Base-by-base conservation (phyloP, 2,329 filamentous ascomycete species). In the Penicillium sp. region DNA sequence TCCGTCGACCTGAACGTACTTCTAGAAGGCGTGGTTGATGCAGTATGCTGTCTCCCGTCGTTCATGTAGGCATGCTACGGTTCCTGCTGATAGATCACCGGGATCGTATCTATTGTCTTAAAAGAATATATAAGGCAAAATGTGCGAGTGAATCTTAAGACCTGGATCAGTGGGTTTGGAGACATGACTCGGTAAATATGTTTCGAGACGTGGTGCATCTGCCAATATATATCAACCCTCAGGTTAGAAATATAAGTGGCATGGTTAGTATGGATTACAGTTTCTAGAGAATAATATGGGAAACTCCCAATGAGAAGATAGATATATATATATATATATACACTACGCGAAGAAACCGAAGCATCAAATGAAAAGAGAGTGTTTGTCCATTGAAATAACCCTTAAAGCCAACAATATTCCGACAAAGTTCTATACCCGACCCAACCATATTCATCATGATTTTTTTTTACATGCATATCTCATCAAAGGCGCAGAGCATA, bases 401-500 rank as follows among this genome's bases (percentile, higher is more conserved):
- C 48, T 45, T 45, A 37, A 35, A 26, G 32, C 49, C 5, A 51
- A 45, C 18, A 48, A 53, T 55, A 55, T 50, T 31, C 53, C 16
- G 37, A 55, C 52, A 32, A 50, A 42, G 24, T 32, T 54, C 44
- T 54, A 55, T 45, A 55, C 18, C 47, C 9, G 34, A 51, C 40
- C 48, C 48, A 52, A 42, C 34, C 53, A 55, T 38, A 40, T 52
- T 31, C 50, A 56, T 52, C 42, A 52, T 52, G 53, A 50, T 44
- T 50, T 55, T 40, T 55, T 40, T 45, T 38, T 56, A 56, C 53
- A 55, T 40, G 48, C 53, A 52, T 56, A 52, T 56, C 53, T 56
- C 53, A 57, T 57, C 50, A 57, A 57, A 57, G 20, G 38, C 26
- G 20, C 20, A 24, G 20, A 14, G 51, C 45, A 50, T 42, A 50